These are phyloP conservation scores for Saccharomyces eubayanus DNA, from an alignment of 805 yeast genomes.

Conservation along the genomic window DNA sequence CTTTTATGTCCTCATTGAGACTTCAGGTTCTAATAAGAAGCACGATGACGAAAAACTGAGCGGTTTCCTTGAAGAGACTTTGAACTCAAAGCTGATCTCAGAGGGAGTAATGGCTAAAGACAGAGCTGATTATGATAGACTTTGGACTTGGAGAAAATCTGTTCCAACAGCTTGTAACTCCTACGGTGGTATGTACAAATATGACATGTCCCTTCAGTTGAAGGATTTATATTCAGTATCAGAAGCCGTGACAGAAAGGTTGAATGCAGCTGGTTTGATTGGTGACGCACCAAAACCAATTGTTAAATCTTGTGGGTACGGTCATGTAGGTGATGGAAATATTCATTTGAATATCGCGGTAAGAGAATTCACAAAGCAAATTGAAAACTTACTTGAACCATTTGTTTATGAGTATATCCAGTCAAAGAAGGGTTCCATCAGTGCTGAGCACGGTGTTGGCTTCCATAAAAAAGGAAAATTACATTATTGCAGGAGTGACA, in stretches of 20 bases:
- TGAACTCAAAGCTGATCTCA: conserved; percentile 65
- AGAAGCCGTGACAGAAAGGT: conserved; percentile 51
- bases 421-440: conserved; percentile 62
- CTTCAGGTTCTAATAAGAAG: conserved; percentile 80
- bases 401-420: conserved; percentile 82
- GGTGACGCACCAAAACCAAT: conserved; percentile 68
- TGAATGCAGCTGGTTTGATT: conserved; percentile 45
- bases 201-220: conserved; percentile 82
- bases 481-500: conserved; percentile 65
- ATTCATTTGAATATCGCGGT: conserved; percentile 83
- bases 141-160: conserved; percentile 89
- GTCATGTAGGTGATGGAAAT: conserved; percentile 92
- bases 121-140: conserved; percentile 62
- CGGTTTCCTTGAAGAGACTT: conserved; percentile 60
- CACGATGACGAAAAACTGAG: conserved; percentile 85
- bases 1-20: conserved; percentile 78
- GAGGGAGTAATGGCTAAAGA: conserved; percentile 92
- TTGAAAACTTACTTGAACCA: conserved; percentile 75
- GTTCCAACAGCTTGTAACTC: conserved; percentile 74
- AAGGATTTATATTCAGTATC: conserved; percentile 67
- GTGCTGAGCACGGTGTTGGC: conserved; percentile 92
- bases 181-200: conserved; percentile 86
- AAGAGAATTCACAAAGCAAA: conserved; percentile 61
- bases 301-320: conserved; percentile 83
- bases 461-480: conserved; percentile 84